Base-by-base conservation (phyloP, 768 basidiomycete genomes). In the Hygrocybe punicea region DNA sequence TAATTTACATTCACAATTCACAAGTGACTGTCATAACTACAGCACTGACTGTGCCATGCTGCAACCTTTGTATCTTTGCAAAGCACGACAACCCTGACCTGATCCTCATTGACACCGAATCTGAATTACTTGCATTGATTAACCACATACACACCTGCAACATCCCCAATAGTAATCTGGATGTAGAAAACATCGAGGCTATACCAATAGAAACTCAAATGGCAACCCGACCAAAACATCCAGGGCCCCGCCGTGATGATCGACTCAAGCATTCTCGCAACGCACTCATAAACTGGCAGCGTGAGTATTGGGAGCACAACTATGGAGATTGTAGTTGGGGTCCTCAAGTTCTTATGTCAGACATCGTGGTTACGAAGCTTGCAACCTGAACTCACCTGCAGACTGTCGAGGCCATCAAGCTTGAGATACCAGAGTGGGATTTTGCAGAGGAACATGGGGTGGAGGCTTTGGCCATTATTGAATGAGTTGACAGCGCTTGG, bases 391-490 rank as follows among this genome's bases (percentile, higher is more conserved):
- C 44, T 45, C 44, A 17, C 44, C 44, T 45, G 14, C 8, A 45
- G 44, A 63, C 61, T 17, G 13, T 66, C 16, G 59, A 57, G 3
- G 62, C 65, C 21, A 54, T 67, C 8, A 35, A 34, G 14, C 40
- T 37, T 5, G 29, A 55, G 10, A 44, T 44, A 13, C 58, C 50
- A 6, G 19, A 24, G 19, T 65, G 59, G 59, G 42, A 45, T 17
- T 64, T 49, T 51, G 61, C 59, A 0, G 39, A 57, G 9, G 35
- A 35, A 8, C 65, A 70, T 55, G 70, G 70, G 0, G 25, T n/a
- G n/a, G n/a, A n/a, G n/a, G n/a, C n/a, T n/a, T n/a, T 33, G 11
- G 65, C 60, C 2, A 42, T 72, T 4, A 45, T 72, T 3, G 23
- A 54, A 10, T 3, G 66, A 11, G n/a, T 70, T 14, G n/a, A 46